These are phyloP conservation scores for Nitzschia inconspicua DNA, from an alignment of 108 stramenopile genomes.

Conservation along the genomic window DNA sequence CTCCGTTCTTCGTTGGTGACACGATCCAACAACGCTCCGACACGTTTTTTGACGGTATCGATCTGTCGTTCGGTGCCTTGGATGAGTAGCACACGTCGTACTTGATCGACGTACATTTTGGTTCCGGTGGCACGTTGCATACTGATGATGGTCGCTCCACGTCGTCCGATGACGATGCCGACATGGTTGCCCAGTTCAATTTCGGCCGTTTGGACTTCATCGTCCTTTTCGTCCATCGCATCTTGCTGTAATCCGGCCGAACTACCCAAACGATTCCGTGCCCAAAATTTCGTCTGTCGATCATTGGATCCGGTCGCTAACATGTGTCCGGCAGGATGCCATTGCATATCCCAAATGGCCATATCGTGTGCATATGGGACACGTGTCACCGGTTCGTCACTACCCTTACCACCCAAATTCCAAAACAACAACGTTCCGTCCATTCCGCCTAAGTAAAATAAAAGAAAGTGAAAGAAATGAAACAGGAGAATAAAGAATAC, in stretches of 20 bases:
- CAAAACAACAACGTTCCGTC: constrained; percentile 94
- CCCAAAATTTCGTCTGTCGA: constrained; percentile 93
- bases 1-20: constrained; percentile 50
- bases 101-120: constrained; percentile 91
- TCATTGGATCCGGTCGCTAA: constrained; percentile 91
- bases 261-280: constrained; percentile 84
- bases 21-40: constrained; percentile 76
- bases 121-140: constrained; percentile 88
- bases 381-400: constrained; percentile 72
- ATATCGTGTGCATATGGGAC: constrained; percentile 93
- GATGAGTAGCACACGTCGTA: constrained; percentile 75
- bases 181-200: constrained; percentile 90
- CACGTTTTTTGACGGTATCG: constrained; percentile 78
- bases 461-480: too few relatives aligned
- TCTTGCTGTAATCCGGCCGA: constrained; percentile 68
- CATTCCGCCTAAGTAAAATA: too few relatives aligned
- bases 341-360: constrained; percentile 95
- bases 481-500: too few relatives aligned
- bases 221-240: constrained; percentile 47
- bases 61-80: constrained; percentile 87
- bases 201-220: constrained; percentile 70
- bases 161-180: constrained; percentile 85
- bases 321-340: constrained; percentile 95
- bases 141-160: constrained; percentile 87
- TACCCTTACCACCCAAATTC: constrained; percentile 89